phyloP scores from a whole-genome alignment of 2,329 filamentous ascomycete species.

The Colletotrichum musae region DNA sequence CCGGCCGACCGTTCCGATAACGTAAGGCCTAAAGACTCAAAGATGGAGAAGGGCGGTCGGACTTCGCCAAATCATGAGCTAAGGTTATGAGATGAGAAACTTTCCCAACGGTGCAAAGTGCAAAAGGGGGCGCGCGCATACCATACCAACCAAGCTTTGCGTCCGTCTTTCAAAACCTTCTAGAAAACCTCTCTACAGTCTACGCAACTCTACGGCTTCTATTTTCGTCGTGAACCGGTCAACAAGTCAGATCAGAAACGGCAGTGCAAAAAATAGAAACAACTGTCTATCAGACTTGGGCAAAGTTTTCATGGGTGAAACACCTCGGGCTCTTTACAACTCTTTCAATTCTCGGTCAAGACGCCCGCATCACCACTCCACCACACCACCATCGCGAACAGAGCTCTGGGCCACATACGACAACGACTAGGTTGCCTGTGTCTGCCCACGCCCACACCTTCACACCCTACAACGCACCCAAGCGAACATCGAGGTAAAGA shows the following conservation, averaged over 20 bases:
- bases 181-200: constrained; percentile 14
- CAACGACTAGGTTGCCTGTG: too few species aligned
- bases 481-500: too few species aligned
- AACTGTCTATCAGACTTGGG: constrained; percentile 9
- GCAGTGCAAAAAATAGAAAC: neutral
- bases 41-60: constrained; percentile 15
- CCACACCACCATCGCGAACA: neutral
- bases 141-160: constrained; percentile 35
- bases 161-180: constrained; percentile 33
- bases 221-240: constrained; percentile 37
- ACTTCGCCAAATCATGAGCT: constrained; percentile 14
- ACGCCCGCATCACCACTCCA: neutral
- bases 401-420: neutral
- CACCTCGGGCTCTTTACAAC: constrained; percentile 14
- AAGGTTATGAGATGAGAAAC: constrained; percentile 19
- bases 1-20: constrained; percentile 18
- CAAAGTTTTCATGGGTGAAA: constrained; percentile 34
- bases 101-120: constrained; percentile 6
- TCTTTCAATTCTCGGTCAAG: neutral
- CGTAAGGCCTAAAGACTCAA: constrained; percentile 24
- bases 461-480: too few species aligned
- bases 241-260: constrained; percentile 11
- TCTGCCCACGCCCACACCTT: too few species aligned
- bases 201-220: constrained; percentile 7
- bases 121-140: constrained; percentile 3